Percentiles rank a stretch among this genome's conserved stretches.
Conservation (phyloP, 371 early-diverging fungal species). For the Actinomortierella ambigua region DNA sequence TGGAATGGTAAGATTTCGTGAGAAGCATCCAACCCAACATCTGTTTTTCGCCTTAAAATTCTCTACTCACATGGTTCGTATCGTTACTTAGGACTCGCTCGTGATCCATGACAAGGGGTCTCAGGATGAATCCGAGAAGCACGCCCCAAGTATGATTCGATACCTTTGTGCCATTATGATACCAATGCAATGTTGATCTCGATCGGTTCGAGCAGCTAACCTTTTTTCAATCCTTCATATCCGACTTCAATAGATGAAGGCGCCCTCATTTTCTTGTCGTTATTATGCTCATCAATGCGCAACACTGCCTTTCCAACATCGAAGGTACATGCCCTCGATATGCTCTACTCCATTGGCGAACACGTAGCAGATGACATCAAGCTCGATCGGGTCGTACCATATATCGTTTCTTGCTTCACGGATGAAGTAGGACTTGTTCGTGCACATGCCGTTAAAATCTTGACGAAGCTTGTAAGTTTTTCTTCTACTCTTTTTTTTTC, state of each 20-base stretch:
- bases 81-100: background rate
- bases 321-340: constrained; percentile 76
- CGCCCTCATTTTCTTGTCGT: constrained; percentile 63
- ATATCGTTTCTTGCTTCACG: constrained; percentile 69
- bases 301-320: constrained; percentile 77
- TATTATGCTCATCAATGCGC: constrained; percentile 73
- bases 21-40: no score
- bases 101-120: background rate
- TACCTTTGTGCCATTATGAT: background rate
- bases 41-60: no score
- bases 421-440: constrained; percentile 80
- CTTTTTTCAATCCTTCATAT: background rate
- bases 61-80: background rate
- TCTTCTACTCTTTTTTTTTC: background rate
- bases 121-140: constrained; percentile 12
- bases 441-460: constrained; percentile 70
- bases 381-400: constrained; percentile 86
- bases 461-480: constrained; percentile 77
- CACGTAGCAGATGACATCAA: constrained; percentile 76
- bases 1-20: constrained; percentile 6
- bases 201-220: constrained; percentile 22
- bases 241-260: constrained; percentile 70
- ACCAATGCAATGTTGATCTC: background rate
- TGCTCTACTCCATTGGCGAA: constrained; percentile 70
- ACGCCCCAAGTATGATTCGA: constrained; percentile 29